Percentiles rank a stretch among this genome's conserved stretches.
phyloP scores from a whole-genome alignment of 257 asterid species.

The Misopates orontium region DNA sequence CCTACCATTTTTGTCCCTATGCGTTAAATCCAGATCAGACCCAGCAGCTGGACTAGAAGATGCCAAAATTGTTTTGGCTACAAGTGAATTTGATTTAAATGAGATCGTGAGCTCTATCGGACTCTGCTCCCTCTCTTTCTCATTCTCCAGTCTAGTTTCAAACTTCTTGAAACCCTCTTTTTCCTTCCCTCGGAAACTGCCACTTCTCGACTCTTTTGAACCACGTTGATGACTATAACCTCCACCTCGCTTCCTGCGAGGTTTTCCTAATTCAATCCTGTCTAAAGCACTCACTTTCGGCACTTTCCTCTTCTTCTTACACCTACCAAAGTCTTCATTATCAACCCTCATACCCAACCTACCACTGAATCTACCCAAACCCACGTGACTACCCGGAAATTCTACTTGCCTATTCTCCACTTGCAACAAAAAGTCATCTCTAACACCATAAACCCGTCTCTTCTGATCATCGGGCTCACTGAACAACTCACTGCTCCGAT shows the following conservation, averaged over 20 bases:
- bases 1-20: constrained; percentile 33
- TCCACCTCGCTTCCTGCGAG: constrained; percentile 38
- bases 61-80: constrained; percentile 68
- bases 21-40: constrained; percentile 24
- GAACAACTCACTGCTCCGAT: constrained; percentile 27
- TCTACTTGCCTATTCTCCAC: constrained; percentile 30
- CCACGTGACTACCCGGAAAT: constrained; percentile 17
- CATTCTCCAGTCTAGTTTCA: constrained; percentile 35
- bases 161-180: constrained; percentile 31
- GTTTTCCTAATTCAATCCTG: constrained; percentile 54
- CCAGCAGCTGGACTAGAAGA: constrained; percentile 43
- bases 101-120: constrained; percentile 76
- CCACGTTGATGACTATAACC: constrained; percentile 31
- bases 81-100: constrained; percentile 74
- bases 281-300: constrained; percentile 50
- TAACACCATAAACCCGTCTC: constrained; percentile 34
- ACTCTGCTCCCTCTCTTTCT: constrained; percentile 50
- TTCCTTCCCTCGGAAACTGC: constrained; percentile 42
- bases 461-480: constrained; percentile 29
- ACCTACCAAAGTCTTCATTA: constrained; percentile 36
- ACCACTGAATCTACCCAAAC: constrained; percentile 46
- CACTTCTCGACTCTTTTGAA: constrained; percentile 27
- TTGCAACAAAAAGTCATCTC: constrained; percentile 18
- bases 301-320: constrained; percentile 44
- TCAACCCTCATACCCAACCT: constrained; percentile 45